Evolutionary conservation across 139 green algal genomes (phyloP).

Genomic region (Trebouxia sp.): DNA sequence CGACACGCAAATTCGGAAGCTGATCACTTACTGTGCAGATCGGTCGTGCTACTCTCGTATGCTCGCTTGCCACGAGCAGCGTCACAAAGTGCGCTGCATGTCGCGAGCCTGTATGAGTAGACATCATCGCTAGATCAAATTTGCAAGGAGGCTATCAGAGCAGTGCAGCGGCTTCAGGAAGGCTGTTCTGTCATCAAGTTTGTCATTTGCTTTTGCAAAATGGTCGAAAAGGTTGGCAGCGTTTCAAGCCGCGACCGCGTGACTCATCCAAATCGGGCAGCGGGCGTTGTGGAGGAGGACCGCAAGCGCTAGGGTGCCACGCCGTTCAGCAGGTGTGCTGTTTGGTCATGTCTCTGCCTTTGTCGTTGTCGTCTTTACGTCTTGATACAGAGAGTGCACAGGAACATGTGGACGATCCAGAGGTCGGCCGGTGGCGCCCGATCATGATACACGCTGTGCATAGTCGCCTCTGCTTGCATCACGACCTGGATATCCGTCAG

Average conservation of each 20-base stretch:
- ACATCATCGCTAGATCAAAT: too few relatives aligned
- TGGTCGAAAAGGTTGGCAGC: not conserved
- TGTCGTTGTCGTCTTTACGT: slow-evolving; percentile 10
- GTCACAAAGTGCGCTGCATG: too few relatives aligned
- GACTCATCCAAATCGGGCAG: not conserved
- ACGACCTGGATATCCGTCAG: not conserved
- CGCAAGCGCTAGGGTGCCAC: not conserved
- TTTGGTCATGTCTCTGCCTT: not conserved
- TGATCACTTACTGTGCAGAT: too few relatives aligned
- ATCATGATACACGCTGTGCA: not conserved
- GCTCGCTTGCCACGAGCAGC: too few relatives aligned
- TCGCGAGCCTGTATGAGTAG: too few relatives aligned
- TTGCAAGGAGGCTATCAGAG: too few relatives aligned
- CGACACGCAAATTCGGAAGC: too few relatives aligned
- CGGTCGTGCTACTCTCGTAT: too few relatives aligned
- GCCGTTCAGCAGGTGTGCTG: not conserved
- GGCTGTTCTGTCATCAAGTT: too few relatives aligned
- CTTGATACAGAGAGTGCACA: not conserved
- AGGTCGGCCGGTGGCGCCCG: not conserved
- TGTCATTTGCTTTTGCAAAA: not conserved
- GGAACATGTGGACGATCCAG: slow-evolving; percentile 5
- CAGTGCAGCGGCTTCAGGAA: too few relatives aligned
- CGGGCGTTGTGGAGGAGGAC: not conserved
- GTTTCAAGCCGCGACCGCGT: slow-evolving; percentile 17
- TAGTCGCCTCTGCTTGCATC: too few relatives aligned